Conservation (phyloP, 2,329 filamentous ascomycete species). For the Rachicladosporium sp. region DNA sequence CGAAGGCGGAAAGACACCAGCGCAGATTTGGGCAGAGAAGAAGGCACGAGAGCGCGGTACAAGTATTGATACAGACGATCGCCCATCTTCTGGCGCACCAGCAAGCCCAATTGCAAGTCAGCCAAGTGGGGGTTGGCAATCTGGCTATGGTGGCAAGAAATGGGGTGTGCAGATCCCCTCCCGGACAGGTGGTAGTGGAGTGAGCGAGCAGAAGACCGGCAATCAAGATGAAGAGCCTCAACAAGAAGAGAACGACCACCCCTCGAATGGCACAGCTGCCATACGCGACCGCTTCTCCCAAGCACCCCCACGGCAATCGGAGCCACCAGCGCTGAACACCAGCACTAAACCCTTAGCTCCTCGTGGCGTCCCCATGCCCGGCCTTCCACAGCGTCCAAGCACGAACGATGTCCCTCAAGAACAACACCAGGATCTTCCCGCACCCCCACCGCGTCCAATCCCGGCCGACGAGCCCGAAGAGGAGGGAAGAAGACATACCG, state of each 20-base stretch:
- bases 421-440: constrained; percentile 36
- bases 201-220: constrained; percentile 53
- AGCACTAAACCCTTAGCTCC: constrained; percentile 51
- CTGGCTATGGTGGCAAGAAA: constrained; percentile 76
- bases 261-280: constrained; percentile 55
- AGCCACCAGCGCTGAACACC: constrained; percentile 37
- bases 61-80: constrained; percentile 39
- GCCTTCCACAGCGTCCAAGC: constrained; percentile 50
- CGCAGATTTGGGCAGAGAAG: constrained; percentile 94
- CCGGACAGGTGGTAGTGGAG: constrained; percentile 51
- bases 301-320: constrained; percentile 34
- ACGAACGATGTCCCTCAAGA: constrained; percentile 42
- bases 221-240: constrained; percentile 32
- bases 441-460: constrained; percentile 29
- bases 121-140: constrained; percentile 80
- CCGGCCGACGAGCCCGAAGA: constrained; percentile 16
- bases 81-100: constrained; percentile 26
- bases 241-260: constrained; percentile 39
- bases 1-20: constrained; percentile 87
- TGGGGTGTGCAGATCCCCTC: constrained; percentile 76
- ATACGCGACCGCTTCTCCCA: constrained; percentile 75
- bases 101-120: constrained; percentile 49
- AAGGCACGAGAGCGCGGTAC: constrained; percentile 66
- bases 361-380: constrained; percentile 65
- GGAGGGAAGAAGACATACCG: constrained; percentile 27